Evolutionary conservation across 2,329 filamentous ascomycete genomes (phyloP).

Genomic region (Hymenoscyphus fructigenus): DNA sequence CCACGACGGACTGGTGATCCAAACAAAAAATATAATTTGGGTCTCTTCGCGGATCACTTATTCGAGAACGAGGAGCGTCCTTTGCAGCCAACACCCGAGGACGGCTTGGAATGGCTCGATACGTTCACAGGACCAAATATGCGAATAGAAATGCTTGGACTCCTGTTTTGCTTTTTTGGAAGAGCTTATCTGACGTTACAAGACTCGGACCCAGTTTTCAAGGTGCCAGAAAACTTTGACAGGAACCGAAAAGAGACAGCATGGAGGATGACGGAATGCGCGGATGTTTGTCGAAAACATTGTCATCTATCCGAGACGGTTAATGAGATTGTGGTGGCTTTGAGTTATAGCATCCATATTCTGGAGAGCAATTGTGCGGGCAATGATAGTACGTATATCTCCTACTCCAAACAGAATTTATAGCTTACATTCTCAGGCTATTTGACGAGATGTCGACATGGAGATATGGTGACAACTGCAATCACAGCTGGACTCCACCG

Average conservation of each 20-base stretch:
- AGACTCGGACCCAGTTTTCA: conserved; percentile 32
- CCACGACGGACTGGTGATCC: conserved; percentile 13
- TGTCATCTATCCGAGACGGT: conserved; percentile 23
- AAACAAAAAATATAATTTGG: conserved; percentile 22
- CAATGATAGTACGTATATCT: conserved; percentile 31
- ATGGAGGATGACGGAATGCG: conserved; percentile 36
- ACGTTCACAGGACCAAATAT: conserved; percentile 33
- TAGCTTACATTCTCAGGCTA: conserved; percentile 20
- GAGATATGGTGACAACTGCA: conserved; percentile 28
- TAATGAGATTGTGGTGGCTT: conserved; percentile 25
- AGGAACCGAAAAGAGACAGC: conserved; percentile 30
- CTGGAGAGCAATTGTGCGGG: conserved; percentile 27
- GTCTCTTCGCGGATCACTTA: conserved; percentile 26
- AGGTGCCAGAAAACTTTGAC: conserved; percentile 24
- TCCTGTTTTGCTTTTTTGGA: conserved; percentile 33
- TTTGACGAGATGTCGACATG: conserved; percentile 26
- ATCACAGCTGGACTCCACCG: conserved; percentile 32
- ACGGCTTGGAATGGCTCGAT: conserved; percentile 32
- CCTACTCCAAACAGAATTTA: background rate
- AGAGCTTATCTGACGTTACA: conserved; percentile 27
- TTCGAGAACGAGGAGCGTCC: conserved; percentile 32
- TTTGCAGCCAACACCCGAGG: conserved; percentile 27
- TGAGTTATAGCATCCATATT: conserved; percentile 24
- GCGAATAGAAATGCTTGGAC: conserved; percentile 33
- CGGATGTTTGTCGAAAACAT: conserved; percentile 28